These are phyloP conservation scores for Coemansia sp. DNA, from an alignment of 192 early-diverging fungal genomes.

Conservation along the genomic window DNA sequence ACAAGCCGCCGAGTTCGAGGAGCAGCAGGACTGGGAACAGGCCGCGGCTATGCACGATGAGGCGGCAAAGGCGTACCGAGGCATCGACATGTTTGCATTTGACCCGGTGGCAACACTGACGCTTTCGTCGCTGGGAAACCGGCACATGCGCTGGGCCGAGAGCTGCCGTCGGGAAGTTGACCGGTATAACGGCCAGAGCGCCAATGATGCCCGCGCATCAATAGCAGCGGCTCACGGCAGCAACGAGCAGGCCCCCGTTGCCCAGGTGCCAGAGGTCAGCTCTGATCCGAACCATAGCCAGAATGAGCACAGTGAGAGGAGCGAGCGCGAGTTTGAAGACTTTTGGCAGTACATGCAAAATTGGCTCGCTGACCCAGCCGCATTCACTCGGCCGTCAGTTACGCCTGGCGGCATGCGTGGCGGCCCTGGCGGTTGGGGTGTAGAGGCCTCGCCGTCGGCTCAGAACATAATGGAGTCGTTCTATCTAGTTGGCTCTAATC, in stretches of 20 bases:
- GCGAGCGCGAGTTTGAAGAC: slow-evolving; percentile 45
- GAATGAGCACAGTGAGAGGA: slow-evolving; percentile 3
- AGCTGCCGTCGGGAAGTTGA: slow-evolving; percentile 30
- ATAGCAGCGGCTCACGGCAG: neutral
- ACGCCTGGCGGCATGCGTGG: neutral
- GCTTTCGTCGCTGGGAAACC: slow-evolving; percentile 31
- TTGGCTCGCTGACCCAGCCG: slow-evolving; percentile 45
- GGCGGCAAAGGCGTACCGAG: slow-evolving; percentile 25
- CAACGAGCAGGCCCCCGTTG: neutral
- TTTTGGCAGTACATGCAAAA: slow-evolving; percentile 53
- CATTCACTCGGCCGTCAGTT: slow-evolving; percentile 31
- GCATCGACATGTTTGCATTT: slow-evolving; percentile 20
- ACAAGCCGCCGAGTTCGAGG: slow-evolving; percentile 26
- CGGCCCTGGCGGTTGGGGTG: neutral
- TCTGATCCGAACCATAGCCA: too few species aligned
- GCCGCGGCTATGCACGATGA: slow-evolving; percentile 21
- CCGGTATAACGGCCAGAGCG: neutral
- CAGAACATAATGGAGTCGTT: slow-evolving; percentile 47
- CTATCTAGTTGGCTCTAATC: slow-evolving; percentile 40
- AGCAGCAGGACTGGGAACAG: slow-evolving; percentile 13
- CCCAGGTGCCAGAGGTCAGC: too few species aligned
- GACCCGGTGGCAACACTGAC: slow-evolving; percentile 43
- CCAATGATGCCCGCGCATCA: neutral
- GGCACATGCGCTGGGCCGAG: slow-evolving; percentile 41
- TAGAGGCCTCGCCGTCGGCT: slow-evolving; percentile 5